A percentile compares a stretch with the other conserved stretches of the same genome.
Conservation (phyloP, 805 yeast species). For the Kuraishia capsulata region DNA sequence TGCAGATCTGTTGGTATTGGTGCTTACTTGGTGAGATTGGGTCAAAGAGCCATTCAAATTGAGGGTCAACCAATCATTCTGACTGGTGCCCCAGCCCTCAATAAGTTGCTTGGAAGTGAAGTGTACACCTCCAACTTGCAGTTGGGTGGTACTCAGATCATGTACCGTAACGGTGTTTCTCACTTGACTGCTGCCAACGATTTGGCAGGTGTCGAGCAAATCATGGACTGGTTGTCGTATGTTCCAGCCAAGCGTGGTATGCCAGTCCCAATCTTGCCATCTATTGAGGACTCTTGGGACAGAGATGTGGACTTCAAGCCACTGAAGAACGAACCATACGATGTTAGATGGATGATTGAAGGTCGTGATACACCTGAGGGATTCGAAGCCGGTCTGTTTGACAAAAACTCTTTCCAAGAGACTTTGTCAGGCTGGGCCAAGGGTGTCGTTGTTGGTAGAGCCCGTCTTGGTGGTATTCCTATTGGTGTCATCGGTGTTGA, state of each 20-base stretch:
- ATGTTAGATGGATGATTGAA: slow-evolving; percentile 89
- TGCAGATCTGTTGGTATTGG: slow-evolving; percentile 99
- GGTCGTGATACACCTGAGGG: slow-evolving; percentile 70
- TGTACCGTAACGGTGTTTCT: slow-evolving; percentile 97
- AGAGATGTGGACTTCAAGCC: slow-evolving; percentile 84
- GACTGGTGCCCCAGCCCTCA: slow-evolving; percentile 99
- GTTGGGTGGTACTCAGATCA: slow-evolving; percentile 98
- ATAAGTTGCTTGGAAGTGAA: slow-evolving; percentile 93
- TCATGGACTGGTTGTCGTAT: slow-evolving; percentile 92
- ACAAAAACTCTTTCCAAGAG: slow-evolving; percentile 88
- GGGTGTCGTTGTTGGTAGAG: slow-evolving; percentile 98
- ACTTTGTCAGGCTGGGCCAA: slow-evolving; percentile 97
- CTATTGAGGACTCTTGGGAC: slow-evolving; percentile 79
- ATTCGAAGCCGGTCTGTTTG: slow-evolving; percentile 85
- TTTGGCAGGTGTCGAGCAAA: slow-evolving; percentile 90
- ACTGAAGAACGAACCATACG: slow-evolving; percentile 61
- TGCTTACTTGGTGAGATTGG: slow-evolving; percentile 95
- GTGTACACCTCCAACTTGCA: slow-evolving; percentile 95
- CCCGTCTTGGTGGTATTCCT: slow-evolving; percentile 97
- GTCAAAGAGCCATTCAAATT: slow-evolving; percentile 97
- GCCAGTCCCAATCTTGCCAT: slow-evolving; percentile 84
- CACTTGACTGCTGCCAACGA: slow-evolving; percentile 97
- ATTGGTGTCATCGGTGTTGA: slow-evolving; percentile 98
- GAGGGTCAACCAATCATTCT: slow-evolving; percentile 98
- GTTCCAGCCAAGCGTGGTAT: slow-evolving; percentile 84